These are phyloP conservation scores for Carpinus viminea DNA, from an alignment of 306 rosid genomes.

Conservation along the genomic window DNA sequence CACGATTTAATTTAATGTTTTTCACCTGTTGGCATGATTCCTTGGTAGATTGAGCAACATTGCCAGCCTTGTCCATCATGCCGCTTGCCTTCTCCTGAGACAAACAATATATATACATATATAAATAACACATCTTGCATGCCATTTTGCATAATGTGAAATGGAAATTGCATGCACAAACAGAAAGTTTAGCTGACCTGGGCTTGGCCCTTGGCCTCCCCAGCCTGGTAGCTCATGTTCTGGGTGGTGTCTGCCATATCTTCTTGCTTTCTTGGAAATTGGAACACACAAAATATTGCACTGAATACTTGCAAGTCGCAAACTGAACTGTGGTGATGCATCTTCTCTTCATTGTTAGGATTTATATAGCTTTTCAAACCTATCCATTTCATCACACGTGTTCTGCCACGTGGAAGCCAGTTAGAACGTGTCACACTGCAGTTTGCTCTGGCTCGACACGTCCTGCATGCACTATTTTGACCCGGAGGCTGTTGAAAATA, in stretches of 20 bases:
- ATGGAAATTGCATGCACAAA: neutral
- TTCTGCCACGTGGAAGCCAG: neutral
- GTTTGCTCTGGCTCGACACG: neutral
- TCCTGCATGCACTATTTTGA: neutral
- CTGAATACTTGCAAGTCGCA: neutral
- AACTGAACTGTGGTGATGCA: slow-evolving; percentile 16
- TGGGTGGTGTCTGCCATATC: slow-evolving; percentile 45
- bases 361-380: slow-evolving; percentile 25
- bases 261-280: slow-evolving; percentile 18
- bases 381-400: slow-evolving; percentile 12
- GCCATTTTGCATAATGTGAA: neutral
- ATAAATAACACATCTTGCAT: neutral
- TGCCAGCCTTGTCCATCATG: slow-evolving; percentile 52
- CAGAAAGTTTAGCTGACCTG: slow-evolving; percentile 26
- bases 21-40: slow-evolving; percentile 48
- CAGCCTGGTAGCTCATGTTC: slow-evolving; percentile 47
- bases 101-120: neutral
- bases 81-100: slow-evolving; percentile 55
- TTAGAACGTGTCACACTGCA: neutral
- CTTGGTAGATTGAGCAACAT: slow-evolving; percentile 55
- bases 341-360: neutral
- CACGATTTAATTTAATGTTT: neutral
- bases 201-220: slow-evolving; percentile 65
- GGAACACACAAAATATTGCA: slow-evolving; percentile 2
- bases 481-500: too few species aligned